A percentile compares a stretch with the other conserved stretches of the same genome.
Evolutionary conservation across 192 early-diverging fungal genomes (phyloP).

Genomic region (Coemansia asiatica): DNA sequence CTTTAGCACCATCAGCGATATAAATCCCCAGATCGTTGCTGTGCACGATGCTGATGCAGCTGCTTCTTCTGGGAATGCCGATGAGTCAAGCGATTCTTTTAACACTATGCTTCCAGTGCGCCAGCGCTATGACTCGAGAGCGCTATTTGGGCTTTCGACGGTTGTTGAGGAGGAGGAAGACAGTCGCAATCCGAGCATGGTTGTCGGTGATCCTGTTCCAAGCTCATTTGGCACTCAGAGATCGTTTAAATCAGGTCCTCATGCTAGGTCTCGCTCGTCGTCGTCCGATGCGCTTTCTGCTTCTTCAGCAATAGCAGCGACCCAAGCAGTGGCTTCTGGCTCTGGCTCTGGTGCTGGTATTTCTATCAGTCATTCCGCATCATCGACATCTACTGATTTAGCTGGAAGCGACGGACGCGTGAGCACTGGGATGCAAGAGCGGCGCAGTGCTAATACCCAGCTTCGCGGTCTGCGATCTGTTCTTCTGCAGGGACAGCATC

Average conservation of each 20-base stretch:
- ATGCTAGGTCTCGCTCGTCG: not conserved
- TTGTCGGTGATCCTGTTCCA: constrained; percentile 14
- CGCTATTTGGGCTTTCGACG: constrained; percentile 40
- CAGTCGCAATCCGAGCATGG: constrained; percentile 30
- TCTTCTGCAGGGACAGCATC: constrained; percentile 9
- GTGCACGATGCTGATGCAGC: not conserved
- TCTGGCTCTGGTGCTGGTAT: not conserved
- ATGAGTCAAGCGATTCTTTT: constrained; percentile 7
- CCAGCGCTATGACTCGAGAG: constrained; percentile 29
- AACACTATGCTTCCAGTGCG: constrained; percentile 37
- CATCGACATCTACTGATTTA: constrained; percentile 2
- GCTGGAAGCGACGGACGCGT: not conserved
- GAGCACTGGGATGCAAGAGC: constrained; percentile 21
- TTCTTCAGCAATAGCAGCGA: not conserved
- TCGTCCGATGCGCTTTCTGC: not conserved
- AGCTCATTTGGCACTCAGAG: not conserved
- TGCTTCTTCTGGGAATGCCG: not conserved
- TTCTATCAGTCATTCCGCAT: constrained; percentile 1
- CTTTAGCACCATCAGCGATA: constrained; percentile 25
- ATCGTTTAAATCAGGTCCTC: not conserved
- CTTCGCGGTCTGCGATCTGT: constrained; percentile 23
- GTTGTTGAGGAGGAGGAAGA: constrained; percentile 47
- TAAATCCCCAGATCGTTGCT: not conserved
- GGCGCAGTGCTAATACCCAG: not conserved
- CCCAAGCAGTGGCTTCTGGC: not conserved